These are phyloP conservation scores for Haplosporangium sp. DNA, from an alignment of 371 early-diverging fungal species.

Conservation along the genomic window DNA sequence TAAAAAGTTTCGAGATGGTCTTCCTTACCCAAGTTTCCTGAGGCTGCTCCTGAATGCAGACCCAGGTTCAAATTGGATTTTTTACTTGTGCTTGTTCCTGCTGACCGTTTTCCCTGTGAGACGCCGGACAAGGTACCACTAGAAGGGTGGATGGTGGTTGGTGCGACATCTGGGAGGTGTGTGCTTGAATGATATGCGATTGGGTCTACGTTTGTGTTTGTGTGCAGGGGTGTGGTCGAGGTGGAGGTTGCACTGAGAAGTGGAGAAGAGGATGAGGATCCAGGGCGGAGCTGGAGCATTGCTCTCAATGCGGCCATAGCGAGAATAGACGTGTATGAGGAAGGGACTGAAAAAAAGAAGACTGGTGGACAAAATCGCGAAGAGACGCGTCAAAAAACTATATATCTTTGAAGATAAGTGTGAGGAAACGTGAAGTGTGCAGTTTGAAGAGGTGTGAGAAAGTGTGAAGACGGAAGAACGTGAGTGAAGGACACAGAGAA, in stretches of 20 bases:
- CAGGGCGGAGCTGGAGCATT: conserved; percentile 51
- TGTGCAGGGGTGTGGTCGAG: neutral
- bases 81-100: conserved; percentile 5
- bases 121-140: neutral
- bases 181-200: neutral
- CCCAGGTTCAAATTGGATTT: conserved; percentile 57
- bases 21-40: conserved; percentile 70
- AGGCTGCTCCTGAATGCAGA: conserved; percentile 72
- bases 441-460: too few species aligned
- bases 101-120: neutral
- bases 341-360: neutral
- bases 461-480: too few species aligned
- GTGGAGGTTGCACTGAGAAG: conserved; percentile 3
- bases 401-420: too few species aligned
- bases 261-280: conserved; percentile 16
- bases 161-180: neutral
- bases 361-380: too few species aligned
- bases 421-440: too few species aligned
- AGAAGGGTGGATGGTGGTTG: neutral
- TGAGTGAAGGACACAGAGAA: too few species aligned
- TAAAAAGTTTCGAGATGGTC: too few species aligned
- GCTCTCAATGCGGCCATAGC: conserved; percentile 38
- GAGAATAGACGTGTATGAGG: neutral
- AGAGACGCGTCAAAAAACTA: too few species aligned
- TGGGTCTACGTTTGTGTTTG: neutral